Evolutionary conservation across 169 alveolate species (phyloP).

Genomic region (Babesia ovis): DNA sequence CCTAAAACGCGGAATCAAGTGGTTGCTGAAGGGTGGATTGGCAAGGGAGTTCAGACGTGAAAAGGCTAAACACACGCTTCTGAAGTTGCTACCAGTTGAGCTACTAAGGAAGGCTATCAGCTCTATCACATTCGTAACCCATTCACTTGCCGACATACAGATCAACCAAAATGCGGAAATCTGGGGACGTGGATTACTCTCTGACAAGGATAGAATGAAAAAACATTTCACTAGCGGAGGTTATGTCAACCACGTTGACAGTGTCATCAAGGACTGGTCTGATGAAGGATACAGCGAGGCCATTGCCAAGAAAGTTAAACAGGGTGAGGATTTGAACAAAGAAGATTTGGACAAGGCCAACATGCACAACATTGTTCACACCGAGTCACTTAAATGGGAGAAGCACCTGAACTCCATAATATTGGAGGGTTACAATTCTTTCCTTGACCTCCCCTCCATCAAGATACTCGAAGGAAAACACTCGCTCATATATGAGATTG

Average conservation of each 20-base stretch:
- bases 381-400: slow-evolving; percentile 77
- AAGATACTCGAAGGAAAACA: slow-evolving; percentile 25
- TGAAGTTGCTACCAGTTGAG: slow-evolving; percentile 68
- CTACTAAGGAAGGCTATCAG: slow-evolving; percentile 67
- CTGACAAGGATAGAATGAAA: slow-evolving; percentile 5
- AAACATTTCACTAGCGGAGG: slow-evolving; percentile 55
- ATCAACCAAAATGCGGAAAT: slow-evolving; percentile 65
- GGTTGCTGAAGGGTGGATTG: slow-evolving; percentile 69
- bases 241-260: slow-evolving; percentile 38
- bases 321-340: slow-evolving; percentile 53
- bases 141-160: slow-evolving; percentile 71
- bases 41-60: slow-evolving; percentile 60
- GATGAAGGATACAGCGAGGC: slow-evolving; percentile 61
- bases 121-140: slow-evolving; percentile 75
- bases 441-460: slow-evolving; percentile 69
- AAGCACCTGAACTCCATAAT: slow-evolving; percentile 67
- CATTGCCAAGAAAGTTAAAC: slow-evolving; percentile 44
- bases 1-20: slow-evolving; percentile 65
- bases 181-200: slow-evolving; percentile 51
- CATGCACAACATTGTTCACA: slow-evolving; percentile 59
- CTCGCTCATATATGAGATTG: slow-evolving; percentile 58
- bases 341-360: slow-evolving; percentile 55
- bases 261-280: slow-evolving; percentile 54
- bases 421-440: slow-evolving; percentile 61
- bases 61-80: slow-evolving; percentile 68